phyloP scores from a whole-genome alignment of 768 basidiomycete species.

The Suillus occidentalis region DNA sequence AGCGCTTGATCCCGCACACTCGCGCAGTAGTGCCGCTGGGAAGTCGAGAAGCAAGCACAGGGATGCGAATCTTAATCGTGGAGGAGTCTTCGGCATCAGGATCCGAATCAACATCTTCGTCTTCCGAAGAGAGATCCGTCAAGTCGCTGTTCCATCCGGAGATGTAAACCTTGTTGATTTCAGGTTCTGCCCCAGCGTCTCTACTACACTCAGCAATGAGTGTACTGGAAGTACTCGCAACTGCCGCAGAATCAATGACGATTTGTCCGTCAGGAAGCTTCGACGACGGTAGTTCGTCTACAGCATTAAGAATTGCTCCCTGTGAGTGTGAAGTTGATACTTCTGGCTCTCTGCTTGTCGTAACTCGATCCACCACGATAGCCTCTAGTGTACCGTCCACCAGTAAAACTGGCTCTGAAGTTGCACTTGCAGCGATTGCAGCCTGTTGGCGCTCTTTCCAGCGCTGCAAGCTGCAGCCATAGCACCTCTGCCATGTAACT shows the following conservation, averaged over 20 bases:
- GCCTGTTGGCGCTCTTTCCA: slow-evolving; percentile 20
- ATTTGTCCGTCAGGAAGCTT: slow-evolving; percentile 1
- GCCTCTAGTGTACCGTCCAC: neutral
- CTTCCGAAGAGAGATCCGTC: slow-evolving; percentile 19
- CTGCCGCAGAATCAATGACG: neutral
- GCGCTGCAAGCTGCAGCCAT: slow-evolving; percentile 16
- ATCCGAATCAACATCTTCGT: slow-evolving; percentile 8
- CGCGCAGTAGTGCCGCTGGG: slow-evolving; percentile 9
- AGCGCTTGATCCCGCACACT: slow-evolving; percentile 37
- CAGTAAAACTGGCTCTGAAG: neutral
- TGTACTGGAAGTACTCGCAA: neutral
- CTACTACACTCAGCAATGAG: neutral
- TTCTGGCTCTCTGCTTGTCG: neutral
- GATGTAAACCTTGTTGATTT: neutral
- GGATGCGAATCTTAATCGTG: slow-evolving; percentile 23
- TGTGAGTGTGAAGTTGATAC: neutral
- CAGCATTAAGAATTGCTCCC: neutral
- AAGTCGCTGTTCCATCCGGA: slow-evolving; percentile 28
- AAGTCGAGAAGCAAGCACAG: slow-evolving; percentile 19
- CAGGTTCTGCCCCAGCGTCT: neutral
- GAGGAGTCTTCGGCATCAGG: neutral
- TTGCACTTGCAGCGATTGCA: neutral
- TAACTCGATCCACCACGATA: neutral
- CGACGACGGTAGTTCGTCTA: neutral
- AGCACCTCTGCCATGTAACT: slow-evolving; percentile 17